Evolutionary conservation across 371 early-diverging fungal species (phyloP).

Genomic region (Apophysomyces ossiformis): DNA sequence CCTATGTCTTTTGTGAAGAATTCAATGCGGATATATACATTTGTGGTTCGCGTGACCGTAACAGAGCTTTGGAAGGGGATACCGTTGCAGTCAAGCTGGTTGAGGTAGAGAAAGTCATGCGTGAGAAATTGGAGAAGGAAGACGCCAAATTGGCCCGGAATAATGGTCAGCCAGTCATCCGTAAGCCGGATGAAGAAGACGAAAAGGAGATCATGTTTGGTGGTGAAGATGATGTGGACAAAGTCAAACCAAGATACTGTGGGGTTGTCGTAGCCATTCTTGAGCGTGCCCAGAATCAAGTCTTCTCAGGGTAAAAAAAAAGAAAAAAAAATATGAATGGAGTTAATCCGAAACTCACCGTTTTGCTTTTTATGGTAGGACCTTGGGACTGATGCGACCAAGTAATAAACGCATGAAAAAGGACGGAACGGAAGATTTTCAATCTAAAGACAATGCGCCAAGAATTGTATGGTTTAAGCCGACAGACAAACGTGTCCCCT

Average conservation of each 20-base stretch:
- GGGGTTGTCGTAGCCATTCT: slow-evolving; percentile 72
- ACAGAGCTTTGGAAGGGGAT: slow-evolving; percentile 90
- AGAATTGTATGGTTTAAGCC: slow-evolving; percentile 88
- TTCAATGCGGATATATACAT: slow-evolving; percentile 77
- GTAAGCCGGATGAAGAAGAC: slow-evolving; percentile 57
- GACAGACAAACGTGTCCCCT: slow-evolving; percentile 79
- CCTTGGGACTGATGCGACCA: slow-evolving; percentile 58
- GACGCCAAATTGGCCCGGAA: slow-evolving; percentile 51
- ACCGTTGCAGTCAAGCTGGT: slow-evolving; percentile 80
- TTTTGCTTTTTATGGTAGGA: slow-evolving; percentile 29
- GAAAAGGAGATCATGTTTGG: slow-evolving; percentile 58
- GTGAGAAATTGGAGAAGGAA: slow-evolving; percentile 58
- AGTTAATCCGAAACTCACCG: neutral
- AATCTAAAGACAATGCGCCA: slow-evolving; percentile 26
- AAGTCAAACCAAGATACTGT: slow-evolving; percentile 59
- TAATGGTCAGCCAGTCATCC: slow-evolving; percentile 42
- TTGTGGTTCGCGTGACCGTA: slow-evolving; percentile 75
- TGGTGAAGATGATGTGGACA: slow-evolving; percentile 57
- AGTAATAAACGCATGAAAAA: slow-evolving; percentile 52
- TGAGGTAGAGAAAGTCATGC: slow-evolving; percentile 61
- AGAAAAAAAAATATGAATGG: neutral
- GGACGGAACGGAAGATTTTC: slow-evolving; percentile 22
- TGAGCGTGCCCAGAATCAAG: slow-evolving; percentile 61
- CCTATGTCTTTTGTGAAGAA: slow-evolving; percentile 80
- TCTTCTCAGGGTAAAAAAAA: slow-evolving; percentile 57